Evolutionary conservation across 2,329 filamentous ascomycete species (phyloP), one percentile per base, ranked within the genome.

Genomic region (Knoxdaviesia capensis): DNA sequence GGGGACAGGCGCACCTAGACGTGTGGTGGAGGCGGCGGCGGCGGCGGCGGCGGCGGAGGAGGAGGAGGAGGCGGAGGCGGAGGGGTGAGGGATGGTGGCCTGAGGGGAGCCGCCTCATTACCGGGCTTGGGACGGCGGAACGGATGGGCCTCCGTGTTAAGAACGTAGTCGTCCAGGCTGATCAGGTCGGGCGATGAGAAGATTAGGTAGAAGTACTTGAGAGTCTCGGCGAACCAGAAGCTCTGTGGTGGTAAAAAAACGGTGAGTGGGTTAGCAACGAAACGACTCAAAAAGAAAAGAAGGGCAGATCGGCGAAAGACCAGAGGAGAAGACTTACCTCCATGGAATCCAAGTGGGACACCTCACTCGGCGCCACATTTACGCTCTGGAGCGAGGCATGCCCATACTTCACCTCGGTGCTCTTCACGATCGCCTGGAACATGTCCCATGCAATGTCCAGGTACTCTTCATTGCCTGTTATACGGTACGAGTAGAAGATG

Each of bases 191-290:
- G 70, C 10, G 77, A 68, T 28, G 70, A 73, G 49, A 83, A 85
- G 31, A 83, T 68, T 40, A 84, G 54, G 48, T 78, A 85, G 44
- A 82, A 82, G 48, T 84, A 84, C 57, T 83, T 84, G 45, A 84
- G 57, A 10, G 78, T 85, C 60, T 84, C 78, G 0, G 74, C 72
- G 50, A 79, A 60, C 75, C 79, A 85, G 50, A 81, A 83, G 46
- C 71, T 78, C 61, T 83, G 68, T 6, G 34, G 49, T 46, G 42
- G 48, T 49, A 6, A 5, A 35, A 20, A 20, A 20, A 20, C 2
- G 20, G 20, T 20, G 20, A 3, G 20, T 20, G 1, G 48, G 6
- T 35, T 35, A 35, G 53, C 54, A 45, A 5, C 34, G 34, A 34
- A 39, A 7, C 32, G 11, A 6, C 37, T 29, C 29, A 4, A 38